Evolutionary conservation across 805 yeast genomes (phyloP), one percentile per base, ranked within the genome.

Genomic region (Saccharomyces eubayanus): DNA sequence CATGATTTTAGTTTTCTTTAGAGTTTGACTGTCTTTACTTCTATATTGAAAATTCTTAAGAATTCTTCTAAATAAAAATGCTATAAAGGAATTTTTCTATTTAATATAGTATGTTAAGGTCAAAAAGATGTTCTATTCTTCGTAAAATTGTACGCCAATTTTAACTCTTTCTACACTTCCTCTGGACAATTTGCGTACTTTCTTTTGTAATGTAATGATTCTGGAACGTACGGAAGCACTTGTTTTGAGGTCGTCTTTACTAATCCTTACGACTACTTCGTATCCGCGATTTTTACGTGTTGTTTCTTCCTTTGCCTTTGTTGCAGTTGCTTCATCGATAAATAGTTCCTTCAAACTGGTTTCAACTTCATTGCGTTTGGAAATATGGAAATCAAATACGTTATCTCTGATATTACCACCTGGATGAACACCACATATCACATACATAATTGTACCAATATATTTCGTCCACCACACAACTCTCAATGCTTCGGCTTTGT

Each of bases 381-480:
- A 60, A 48, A 72, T 64, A 49, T 73, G 74, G 69, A 77, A 81
- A 55, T 72, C 73, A 63, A 76, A 77, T 14, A 78, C 77, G 28
- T 81, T 81, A 31, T 82, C 85, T 59, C 87, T 76, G 29, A 85
- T 83, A 62, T 82, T 83, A 21, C 91, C 92, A 54, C 90, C 90
- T 5, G 92, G 92, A 66, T 83, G 87, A 52, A 86, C 85, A 66
- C 89, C 89, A 66, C 91, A 86, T 47, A 85, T 80, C 48, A 85
- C 85, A 66, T 82, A 84, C 88, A 85, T 84, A 58, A 85, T 76
- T 51, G 83, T 79, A 28, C 92, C 92, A 57, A 83, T 74, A 61
- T 82, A 84, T 62, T 81, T 77, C 2, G 89, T 84, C 91, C 91
- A 85, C 80, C 87, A 85, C 27, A 82, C 74, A 30, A 79, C 71